Conservation (phyloP, 169 alveolate genomes). For the Cryptosporidium meleagridis region DNA sequence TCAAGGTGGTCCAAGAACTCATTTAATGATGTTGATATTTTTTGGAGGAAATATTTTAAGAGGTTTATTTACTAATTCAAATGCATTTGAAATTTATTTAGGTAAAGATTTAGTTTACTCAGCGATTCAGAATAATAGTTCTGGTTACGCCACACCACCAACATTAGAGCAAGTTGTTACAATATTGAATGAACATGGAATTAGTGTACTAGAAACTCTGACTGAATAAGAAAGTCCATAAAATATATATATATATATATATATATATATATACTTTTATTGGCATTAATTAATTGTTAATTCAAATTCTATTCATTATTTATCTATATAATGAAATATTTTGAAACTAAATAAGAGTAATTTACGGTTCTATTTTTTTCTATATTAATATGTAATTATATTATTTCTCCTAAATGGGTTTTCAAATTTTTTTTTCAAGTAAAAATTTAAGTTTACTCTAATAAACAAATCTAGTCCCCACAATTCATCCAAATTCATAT, state of each 20-base stretch:
- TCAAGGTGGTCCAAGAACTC: conserved; percentile 65
- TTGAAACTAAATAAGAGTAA: no score
- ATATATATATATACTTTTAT: no score
- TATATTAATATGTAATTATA: no score
- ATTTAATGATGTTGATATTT: conserved; percentile 50
- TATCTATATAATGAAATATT: no score
- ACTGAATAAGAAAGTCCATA: conserved; percentile 42
- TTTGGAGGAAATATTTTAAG: conserved; percentile 54
- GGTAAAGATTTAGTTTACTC: conserved; percentile 56
- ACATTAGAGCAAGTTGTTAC: conserved; percentile 71
- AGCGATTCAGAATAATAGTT: conserved; percentile 50
- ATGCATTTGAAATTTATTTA: conserved; percentile 63
- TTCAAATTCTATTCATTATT: no score
- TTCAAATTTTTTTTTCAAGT: no score
- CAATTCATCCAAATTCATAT: no score
- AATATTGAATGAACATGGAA: conserved; percentile 78
- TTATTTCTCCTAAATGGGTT: background rate
- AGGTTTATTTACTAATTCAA: conserved; percentile 61
- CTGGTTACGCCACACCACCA: conserved; percentile 66
- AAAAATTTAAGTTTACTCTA: no score
- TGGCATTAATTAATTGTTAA: no score
- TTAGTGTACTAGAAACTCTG: conserved; percentile 78
- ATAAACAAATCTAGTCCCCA: no score
- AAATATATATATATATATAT: no score
- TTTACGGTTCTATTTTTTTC: background rate